Conservation (phyloP, 768 basidiomycete genomes). For the Boletales sp. region DNA sequence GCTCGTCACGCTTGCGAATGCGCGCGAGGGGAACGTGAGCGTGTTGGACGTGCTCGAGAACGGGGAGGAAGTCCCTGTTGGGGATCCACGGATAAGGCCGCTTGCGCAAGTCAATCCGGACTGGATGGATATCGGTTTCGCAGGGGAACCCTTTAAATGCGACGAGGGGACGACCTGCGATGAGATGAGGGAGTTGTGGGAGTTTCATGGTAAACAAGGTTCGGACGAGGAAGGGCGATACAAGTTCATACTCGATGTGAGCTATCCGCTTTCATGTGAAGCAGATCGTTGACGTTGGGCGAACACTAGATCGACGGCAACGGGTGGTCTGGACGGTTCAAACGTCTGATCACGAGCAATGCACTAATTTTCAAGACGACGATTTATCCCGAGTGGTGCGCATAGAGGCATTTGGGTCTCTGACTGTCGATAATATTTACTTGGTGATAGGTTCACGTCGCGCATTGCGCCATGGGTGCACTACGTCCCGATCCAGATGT, state of each 20-base stretch:
- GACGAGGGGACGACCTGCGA: conserved; percentile 34
- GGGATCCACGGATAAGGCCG: conserved; percentile 29
- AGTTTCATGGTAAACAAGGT: conserved; percentile 45
- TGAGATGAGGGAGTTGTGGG: conserved; percentile 43
- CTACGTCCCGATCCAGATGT: conserved; percentile 66
- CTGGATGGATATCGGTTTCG: conserved; percentile 60
- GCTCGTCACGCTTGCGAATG: conserved; percentile 43
- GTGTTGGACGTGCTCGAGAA: conserved; percentile 34
- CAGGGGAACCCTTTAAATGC: conserved; percentile 44
- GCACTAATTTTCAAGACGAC: conserved; percentile 67
- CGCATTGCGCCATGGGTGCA: conserved; percentile 68
- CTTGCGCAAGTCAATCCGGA: conserved; percentile 47
- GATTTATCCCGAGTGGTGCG: conserved; percentile 71
- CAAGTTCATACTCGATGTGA: conserved; percentile 59
- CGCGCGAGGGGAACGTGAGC: conserved; percentile 36
- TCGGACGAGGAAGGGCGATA: conserved; percentile 50
- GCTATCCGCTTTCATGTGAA: conserved; percentile 9
- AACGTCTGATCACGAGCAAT: conserved; percentile 58
- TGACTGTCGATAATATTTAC: too few species aligned
- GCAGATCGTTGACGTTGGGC: too few species aligned
- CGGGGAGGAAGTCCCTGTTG: conserved; percentile 32
- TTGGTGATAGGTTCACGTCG: conserved; percentile 44
- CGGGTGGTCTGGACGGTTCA: conserved; percentile 68
- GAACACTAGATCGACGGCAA: conserved; percentile 48
- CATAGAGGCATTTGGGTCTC: too few species aligned